These are phyloP conservation scores for Magnolia changhungtana DNA, from an alignment of 164 flowering plant genomes.

Conservation along the genomic window DNA sequence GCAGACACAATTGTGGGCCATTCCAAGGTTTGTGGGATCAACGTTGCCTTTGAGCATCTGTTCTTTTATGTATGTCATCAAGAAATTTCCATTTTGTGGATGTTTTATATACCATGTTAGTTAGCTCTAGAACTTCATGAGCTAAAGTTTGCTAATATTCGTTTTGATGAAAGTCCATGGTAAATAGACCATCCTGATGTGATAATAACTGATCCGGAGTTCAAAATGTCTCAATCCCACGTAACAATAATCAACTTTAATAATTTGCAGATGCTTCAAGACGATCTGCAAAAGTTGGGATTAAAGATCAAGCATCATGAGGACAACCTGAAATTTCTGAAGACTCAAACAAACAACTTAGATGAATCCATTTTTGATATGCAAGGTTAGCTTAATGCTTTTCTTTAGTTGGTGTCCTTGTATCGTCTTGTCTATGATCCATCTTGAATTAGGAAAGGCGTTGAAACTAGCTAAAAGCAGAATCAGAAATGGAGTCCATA, in stretches of 20 bases:
- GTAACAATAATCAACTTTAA: background rate
- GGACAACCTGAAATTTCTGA: constrained; percentile 53
- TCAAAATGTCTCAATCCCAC: background rate
- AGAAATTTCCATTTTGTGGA: background rate
- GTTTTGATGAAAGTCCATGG: background rate
- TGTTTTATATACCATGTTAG: background rate
- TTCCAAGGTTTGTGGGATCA: constrained; percentile 37
- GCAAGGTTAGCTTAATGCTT: constrained; percentile 49
- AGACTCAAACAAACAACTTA: constrained; percentile 36
- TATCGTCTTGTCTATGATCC: background rate
- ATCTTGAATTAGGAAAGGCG: no score
- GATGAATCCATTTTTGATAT: constrained; percentile 69
- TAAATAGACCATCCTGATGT: background rate
- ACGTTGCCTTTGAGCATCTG: background rate
- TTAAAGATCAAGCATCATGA: constrained; percentile 66
- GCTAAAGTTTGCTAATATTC: background rate
- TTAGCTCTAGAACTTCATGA: background rate
- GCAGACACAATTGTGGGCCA: constrained; percentile 23
- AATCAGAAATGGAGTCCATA: no score
- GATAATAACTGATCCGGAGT: no score
- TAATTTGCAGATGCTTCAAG: constrained; percentile 58
- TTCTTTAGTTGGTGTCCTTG: background rate
- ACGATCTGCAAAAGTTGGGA: constrained; percentile 57
- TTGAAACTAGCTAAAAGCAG: no score
- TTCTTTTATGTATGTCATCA: no score